Percentiles rank a stretch among this genome's conserved stretches.
phyloP scores from a whole-genome alignment of 441 rosid genomes.

The Populus tomentosa region DNA sequence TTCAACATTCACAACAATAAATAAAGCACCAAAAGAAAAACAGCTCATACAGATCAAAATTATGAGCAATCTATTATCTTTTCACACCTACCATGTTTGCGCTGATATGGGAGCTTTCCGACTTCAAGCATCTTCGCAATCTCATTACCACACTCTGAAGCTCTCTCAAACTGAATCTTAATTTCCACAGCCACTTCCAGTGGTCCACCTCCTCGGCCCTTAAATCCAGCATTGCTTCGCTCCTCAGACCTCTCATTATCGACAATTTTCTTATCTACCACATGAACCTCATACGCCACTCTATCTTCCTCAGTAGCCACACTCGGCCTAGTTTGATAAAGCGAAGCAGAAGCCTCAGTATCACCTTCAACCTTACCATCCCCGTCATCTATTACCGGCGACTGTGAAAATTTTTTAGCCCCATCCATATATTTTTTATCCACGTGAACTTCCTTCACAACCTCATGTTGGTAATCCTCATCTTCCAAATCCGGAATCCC shows the following conservation, averaged over 20 bases:
- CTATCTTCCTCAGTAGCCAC: constrained; percentile 33
- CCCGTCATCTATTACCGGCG: background rate
- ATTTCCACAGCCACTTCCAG: constrained; percentile 62
- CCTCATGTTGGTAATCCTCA: constrained; percentile 57
- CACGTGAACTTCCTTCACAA: constrained; percentile 69
- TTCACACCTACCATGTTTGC: constrained; percentile 55
- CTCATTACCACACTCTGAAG: constrained; percentile 76
- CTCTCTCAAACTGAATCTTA: constrained; percentile 62
- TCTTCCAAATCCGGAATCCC: constrained; percentile 96
- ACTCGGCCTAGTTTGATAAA: constrained; percentile 60
- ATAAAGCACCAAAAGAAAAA: constrained; percentile 2
- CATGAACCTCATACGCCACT: constrained; percentile 46
- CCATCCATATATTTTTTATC: constrained; percentile 37
- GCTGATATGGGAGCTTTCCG: constrained; percentile 74
- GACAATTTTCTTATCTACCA: constrained; percentile 64
- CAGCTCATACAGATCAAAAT: constrained; percentile 14
- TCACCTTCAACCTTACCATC: constrained; percentile 16
- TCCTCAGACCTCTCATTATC: constrained; percentile 45
- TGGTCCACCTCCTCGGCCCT: constrained; percentile 23
- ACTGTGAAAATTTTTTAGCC: background rate
- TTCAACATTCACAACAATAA: background rate
- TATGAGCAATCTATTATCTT: background rate
- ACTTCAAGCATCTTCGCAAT: constrained; percentile 80
- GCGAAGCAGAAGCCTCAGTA: constrained; percentile 39
- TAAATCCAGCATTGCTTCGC: constrained; percentile 32